Evolutionary conservation across 345 rosid species (phyloP), one percentile per base, ranked within the genome.

Genomic region (Syzygium aromaticum): DNA sequence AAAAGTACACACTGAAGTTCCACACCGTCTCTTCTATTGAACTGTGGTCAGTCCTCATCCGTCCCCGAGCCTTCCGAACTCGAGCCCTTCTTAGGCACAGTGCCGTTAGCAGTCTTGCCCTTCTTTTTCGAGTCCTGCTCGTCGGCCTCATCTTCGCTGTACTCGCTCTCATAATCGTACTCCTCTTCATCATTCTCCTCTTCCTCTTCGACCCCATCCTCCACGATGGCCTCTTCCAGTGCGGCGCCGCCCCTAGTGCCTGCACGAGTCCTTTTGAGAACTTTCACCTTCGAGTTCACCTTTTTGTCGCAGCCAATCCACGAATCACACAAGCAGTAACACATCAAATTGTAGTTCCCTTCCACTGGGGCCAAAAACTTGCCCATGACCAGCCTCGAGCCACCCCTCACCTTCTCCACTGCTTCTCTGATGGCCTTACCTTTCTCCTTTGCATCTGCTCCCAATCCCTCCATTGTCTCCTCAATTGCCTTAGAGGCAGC

Each of bases 261-360:
- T 19, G 98, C 97, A 85, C 99, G 91, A 43, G 99, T 95, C 89
- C 96, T 91, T 88, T 95, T 98, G 90, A 95, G 91, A 87, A 98
- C 91, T 90, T 96, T 98, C 84, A 96, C 93, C 91, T 96, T 98
- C 89, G 94, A 85, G 77, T 92, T 93, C 30, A 90, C 87, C 93
- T 88, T 95, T 85, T 86, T 92, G 91, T 98, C 99, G 73, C 99
- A 98, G 7, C 99, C 99, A 54, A 98, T 93, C 99, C 99, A 98
- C 15, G 99, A 92, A 90, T 98, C 99, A 22, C 99, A 94, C 93
- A 98, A 86, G 92, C 98, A 95, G 92, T 90, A 94, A 90, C 99
- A 95, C 19, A 96, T 95, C 92, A 98, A 90, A 86, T 94, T 96
- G 91, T 96, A 98, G 77, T 91, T 96, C 63, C 99, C 99, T 91